Percentiles rank a stretch among this genome's conserved stretches.
phyloP scores from a whole-genome alignment of 257 asterid genomes.

The Solanum okadae region DNA sequence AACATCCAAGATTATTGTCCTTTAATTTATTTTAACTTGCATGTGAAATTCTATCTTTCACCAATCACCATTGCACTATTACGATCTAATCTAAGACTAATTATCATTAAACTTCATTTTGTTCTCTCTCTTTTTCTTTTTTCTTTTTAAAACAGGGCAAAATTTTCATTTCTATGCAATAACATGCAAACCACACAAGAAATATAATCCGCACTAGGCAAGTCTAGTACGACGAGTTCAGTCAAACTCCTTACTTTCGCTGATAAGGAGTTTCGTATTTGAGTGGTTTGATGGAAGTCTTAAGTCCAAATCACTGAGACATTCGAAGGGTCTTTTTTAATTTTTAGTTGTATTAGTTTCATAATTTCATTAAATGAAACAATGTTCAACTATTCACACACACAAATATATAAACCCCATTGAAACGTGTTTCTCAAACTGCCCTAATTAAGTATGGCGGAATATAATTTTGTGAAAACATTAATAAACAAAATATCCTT shows the following conservation, averaged over 20 bases:
- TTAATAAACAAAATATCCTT: background rate
- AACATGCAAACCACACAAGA: background rate
- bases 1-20: background rate
- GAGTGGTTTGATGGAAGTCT: background rate
- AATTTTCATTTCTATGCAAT: too few species aligned
- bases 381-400: background rate
- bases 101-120: background rate
- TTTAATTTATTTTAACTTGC: background rate
- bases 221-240: too few species aligned
- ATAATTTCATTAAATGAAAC: background rate
- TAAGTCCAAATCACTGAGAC: too few species aligned
- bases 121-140: background rate
- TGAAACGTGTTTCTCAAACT: background rate
- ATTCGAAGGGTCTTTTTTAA: too few species aligned
- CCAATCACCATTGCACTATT: background rate
- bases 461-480: too few species aligned
- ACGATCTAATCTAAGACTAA: background rate
- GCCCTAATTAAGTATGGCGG: rapidly evolving
- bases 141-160: too few species aligned
- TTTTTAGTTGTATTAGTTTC: background rate
- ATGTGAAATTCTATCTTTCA: background rate
- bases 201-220: background rate
- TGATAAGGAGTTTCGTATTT: background rate
- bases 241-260: background rate
- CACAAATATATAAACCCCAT: background rate